Conservation (phyloP, 129 eudicot species). For the Glebionis coronaria region DNA sequence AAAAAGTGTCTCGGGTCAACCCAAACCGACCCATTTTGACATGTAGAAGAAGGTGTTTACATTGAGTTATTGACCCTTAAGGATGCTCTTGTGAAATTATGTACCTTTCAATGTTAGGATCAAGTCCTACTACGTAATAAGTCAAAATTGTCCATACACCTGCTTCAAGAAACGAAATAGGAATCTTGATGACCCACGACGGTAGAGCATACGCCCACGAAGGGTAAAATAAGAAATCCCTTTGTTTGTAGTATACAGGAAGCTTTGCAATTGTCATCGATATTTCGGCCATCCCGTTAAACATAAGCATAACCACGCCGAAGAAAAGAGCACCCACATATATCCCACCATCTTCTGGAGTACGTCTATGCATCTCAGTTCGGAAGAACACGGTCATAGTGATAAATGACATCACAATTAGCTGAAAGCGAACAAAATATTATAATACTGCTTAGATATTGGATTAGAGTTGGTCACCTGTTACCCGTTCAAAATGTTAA, state of each 20-base stretch:
- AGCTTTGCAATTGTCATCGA: conserved; percentile 72
- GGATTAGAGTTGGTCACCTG: neutral
- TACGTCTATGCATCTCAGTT: conserved; percentile 46
- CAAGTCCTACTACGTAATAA: conserved; percentile 71
- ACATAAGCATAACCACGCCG: conserved; percentile 35
- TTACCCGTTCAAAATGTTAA: neutral
- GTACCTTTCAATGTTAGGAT: conserved; percentile 74
- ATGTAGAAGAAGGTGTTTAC: neutral
- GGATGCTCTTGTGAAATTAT: neutral
- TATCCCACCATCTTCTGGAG: conserved; percentile 40
- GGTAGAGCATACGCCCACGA: conserved; percentile 83
- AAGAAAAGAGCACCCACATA: conserved; percentile 56
- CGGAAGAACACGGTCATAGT: conserved; percentile 65
- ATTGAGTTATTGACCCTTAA: neutral
- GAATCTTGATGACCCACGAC: conserved; percentile 66
- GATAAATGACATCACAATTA: conserved; percentile 29
- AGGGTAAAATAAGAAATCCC: conserved; percentile 75
- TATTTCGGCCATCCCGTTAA: conserved; percentile 71
- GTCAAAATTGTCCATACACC: conserved; percentile 52
- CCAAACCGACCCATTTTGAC: neutral
- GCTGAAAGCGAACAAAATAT: conserved; percentile 18
- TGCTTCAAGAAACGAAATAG: conserved; percentile 58
- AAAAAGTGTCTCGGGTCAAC: neutral
- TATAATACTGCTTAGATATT: neutral
- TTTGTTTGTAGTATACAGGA: conserved; percentile 81